A percentile compares a stretch with the other conserved stretches of the same genome.
phyloP scores from a whole-genome alignment of 2,329 filamentous ascomycete genomes.

The Thelonectria blattea region DNA sequence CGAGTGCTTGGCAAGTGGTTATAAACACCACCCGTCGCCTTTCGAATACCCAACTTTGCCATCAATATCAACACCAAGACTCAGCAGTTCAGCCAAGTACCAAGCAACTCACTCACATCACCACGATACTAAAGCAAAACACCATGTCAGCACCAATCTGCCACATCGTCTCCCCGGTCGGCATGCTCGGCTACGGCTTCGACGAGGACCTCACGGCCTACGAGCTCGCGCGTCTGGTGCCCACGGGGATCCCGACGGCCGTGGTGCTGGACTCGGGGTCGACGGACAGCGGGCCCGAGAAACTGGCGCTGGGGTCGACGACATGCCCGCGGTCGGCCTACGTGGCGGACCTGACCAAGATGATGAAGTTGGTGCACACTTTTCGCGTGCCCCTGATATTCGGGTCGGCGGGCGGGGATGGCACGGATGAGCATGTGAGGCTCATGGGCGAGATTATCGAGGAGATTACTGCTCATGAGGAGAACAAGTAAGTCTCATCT shows the following conservation, averaged over 20 bases:
- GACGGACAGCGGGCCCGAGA: conserved; percentile 47
- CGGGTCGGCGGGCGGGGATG: conserved; percentile 55
- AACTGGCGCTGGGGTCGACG: conserved; percentile 49
- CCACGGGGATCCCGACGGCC: conserved; percentile 40
- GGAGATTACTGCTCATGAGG: conserved; percentile 17
- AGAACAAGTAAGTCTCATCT: conserved; percentile 4
- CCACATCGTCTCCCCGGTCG: conserved; percentile 53
- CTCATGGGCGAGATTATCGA: conserved; percentile 48
- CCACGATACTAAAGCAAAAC: neutral
- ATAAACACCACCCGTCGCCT: neutral
- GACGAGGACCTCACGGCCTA: conserved; percentile 39
- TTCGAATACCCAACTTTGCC: too few species aligned
- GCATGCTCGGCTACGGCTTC: conserved; percentile 58
- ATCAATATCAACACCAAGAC: neutral
- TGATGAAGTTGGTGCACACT: conserved; percentile 43
- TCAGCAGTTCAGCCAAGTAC: neutral
- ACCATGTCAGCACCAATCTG: conserved; percentile 34
- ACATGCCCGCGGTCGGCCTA: conserved; percentile 50
- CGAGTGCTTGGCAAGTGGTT: neutral
- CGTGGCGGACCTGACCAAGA: conserved; percentile 47
- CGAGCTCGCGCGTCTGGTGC: conserved; percentile 36
- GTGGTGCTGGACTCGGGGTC: conserved; percentile 46
- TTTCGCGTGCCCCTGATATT: conserved; percentile 50
- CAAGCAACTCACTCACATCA: neutral
- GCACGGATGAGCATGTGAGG: conserved; percentile 51